These are phyloP conservation scores for Taiwanofungus camphoratus DNA, from an alignment of 1,284 basidiomycete species.

Conservation along the genomic window DNA sequence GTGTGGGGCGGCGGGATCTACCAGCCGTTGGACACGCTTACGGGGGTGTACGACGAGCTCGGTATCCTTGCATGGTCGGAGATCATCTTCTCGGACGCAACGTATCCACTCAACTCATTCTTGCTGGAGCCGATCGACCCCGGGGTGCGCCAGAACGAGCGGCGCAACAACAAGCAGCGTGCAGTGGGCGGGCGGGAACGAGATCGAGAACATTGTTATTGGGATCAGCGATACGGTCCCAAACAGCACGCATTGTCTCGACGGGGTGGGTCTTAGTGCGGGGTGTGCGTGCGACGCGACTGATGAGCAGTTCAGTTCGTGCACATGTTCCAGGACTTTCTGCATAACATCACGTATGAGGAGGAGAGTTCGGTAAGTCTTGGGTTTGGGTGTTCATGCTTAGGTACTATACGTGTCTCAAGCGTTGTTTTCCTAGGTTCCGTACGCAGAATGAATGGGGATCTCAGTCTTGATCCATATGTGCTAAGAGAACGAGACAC, in stretches of 20 bases:
- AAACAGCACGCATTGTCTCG: slow-evolving; percentile 41
- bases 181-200: slow-evolving; percentile 60
- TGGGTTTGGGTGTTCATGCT: too few species aligned
- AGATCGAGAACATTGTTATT: slow-evolving; percentile 51
- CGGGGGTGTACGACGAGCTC: slow-evolving; percentile 51
- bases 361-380: slow-evolving; percentile 49
- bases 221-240: slow-evolving; percentile 31
- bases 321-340: slow-evolving; percentile 46
- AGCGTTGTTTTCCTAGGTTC: slow-evolving; percentile 42
- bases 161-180: slow-evolving; percentile 49
- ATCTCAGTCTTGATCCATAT: slow-evolving; percentile 53
- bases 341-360: slow-evolving; percentile 39
- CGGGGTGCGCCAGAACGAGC: slow-evolving; percentile 56
- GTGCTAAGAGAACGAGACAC: slow-evolving; percentile 44
- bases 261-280: slow-evolving; percentile 36
- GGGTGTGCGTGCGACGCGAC: too few species aligned
- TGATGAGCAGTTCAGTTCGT: slow-evolving; percentile 33
- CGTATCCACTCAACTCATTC: slow-evolving; percentile 52
- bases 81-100: slow-evolving; percentile 54
- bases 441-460: slow-evolving; percentile 58
- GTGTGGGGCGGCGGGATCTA: slow-evolving; percentile 52
- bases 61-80: slow-evolving; percentile 65
- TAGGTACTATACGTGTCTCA: too few species aligned
- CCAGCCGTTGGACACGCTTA: slow-evolving; percentile 32
- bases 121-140: slow-evolving; percentile 46